A percentile compares a stretch with the other conserved stretches of the same genome.
Conservation (phyloP, 768 basidiomycete species). For the Cystofilobasidium macerans region DNA sequence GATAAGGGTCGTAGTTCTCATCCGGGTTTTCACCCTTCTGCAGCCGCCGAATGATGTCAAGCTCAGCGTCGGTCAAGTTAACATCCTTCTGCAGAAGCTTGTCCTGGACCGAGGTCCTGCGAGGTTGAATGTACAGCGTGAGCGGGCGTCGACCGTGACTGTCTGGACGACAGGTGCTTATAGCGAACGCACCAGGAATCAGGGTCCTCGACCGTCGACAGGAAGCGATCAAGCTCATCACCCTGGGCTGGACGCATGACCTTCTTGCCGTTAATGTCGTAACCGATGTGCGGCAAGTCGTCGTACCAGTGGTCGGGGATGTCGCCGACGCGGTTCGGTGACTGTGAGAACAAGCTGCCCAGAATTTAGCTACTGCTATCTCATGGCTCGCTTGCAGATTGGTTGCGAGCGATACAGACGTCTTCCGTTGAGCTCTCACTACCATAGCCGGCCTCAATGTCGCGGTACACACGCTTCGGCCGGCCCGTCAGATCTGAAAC, state of each 20-base stretch:
- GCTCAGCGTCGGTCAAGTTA: conserved; percentile 73
- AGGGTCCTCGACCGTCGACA: conserved; percentile 84
- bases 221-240: conserved; percentile 94
- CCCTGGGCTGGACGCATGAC: conserved; percentile 87
- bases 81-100: conserved; percentile 74
- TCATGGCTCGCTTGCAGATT: too few species aligned
- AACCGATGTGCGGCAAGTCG: conserved; percentile 96
- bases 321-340: conserved; percentile 88
- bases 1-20: conserved; percentile 77
- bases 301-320: conserved; percentile 99
- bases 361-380: too few species aligned
- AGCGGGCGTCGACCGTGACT: not conserved
- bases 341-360: too few species aligned
- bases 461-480: conserved; percentile 37
- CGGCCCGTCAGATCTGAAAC: conserved; percentile 35
- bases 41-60: conserved; percentile 88
- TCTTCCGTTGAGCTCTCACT: conserved; percentile 40
- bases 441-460: conserved; percentile 41
- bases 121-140: not conserved
- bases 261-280: conserved; percentile 86
- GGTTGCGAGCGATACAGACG: too few species aligned
- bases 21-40: conserved; percentile 87
- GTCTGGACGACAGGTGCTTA: not conserved
- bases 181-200: conserved; percentile 65
- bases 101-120: conserved; percentile 80